phyloP scores from a whole-genome alignment of 345 rosid genomes.

The thale cress (Arabidopsis thaliana) region TAIR10.1 NC_003070.9:11968501-11969000 shows the following conservation, averaged over 20 bases:
- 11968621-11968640: constrained; percentile 43
- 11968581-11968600: constrained; percentile 47
- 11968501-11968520: constrained; percentile 45
- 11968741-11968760: constrained; percentile 38
- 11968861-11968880: constrained; percentile 5
- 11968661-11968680: constrained; percentile 37
- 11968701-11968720: constrained; percentile 36
- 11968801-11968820: constrained; percentile 37
- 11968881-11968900: background rate
- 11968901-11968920: constrained; percentile 17
- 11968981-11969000: constrained; percentile 43
- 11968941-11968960: background rate
- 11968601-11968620: constrained; percentile 35
- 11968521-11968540: constrained; percentile 29
- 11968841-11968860: background rate
- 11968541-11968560: background rate
- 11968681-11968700: constrained; percentile 45
- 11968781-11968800: constrained; percentile 15
- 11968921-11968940: constrained; percentile 1
- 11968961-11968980: constrained; percentile 50
- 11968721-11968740: constrained; percentile 47
- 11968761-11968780: constrained; percentile 38
- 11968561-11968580: background rate
- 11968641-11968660: constrained; percentile 26
- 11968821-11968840: constrained; percentile 13